Evolutionary conservation across 805 yeast genomes (phyloP).

Genomic region (Saccharomycopsis synnaedendra): DNA sequence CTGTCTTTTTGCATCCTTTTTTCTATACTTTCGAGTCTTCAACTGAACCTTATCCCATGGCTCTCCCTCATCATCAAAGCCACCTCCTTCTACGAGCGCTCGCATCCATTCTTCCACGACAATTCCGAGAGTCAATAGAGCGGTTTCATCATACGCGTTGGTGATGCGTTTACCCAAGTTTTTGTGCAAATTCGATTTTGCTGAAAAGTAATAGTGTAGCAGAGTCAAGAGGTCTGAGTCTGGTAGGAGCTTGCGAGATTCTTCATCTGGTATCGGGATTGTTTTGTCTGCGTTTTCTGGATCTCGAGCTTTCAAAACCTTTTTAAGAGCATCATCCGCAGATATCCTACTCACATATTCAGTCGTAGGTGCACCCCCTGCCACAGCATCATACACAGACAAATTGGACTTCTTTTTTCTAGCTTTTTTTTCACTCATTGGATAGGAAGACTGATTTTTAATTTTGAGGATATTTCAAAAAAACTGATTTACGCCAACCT

Average conservation of each 20-base stretch:
- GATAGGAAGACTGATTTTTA: no score
- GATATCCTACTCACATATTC: no score
- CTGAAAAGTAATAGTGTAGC: constrained; percentile 12
- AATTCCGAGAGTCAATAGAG: constrained; percentile 14
- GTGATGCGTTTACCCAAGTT: not conserved
- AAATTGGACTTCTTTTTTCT: no score
- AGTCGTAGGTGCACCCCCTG: no score
- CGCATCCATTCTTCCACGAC: constrained; percentile 11
- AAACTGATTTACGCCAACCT: no score
- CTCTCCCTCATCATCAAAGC: not conserved
- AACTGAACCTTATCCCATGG: no score
- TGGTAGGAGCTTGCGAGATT: constrained; percentile 1
- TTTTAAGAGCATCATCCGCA: no score
- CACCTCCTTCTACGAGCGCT: constrained; percentile 5
- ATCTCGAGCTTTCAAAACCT: not conserved
- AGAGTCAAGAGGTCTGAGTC: constrained; percentile 7
- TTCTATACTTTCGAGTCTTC: not conserved
- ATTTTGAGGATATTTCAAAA: no score
- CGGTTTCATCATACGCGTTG: constrained; percentile 13
- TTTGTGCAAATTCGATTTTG: not conserved
- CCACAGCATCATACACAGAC: no score
- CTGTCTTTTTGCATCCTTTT: not conserved
- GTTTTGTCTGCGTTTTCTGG: not conserved
- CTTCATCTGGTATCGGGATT: not conserved
- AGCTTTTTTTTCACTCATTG: no score